Evolutionary conservation across 768 basidiomycete genomes (phyloP), one percentile per base, ranked within the genome.

Genomic region (Leccinum arenicola): DNA sequence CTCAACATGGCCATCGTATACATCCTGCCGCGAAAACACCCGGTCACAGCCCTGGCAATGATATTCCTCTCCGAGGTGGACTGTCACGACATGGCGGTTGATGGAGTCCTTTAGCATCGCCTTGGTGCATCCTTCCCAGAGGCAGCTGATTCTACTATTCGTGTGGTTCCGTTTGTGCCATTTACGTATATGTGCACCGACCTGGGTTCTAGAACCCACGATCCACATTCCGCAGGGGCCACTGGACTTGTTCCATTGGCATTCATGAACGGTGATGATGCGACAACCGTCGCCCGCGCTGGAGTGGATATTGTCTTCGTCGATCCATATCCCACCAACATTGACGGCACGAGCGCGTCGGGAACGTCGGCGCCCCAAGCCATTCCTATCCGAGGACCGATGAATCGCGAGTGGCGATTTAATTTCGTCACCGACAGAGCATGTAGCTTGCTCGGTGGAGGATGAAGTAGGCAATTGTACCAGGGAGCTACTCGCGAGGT

Each of bases 201-300:
- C 23, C 5, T 12, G n/a, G 52, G 14, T 3, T 38, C 25, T 54
- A 19, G 52, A 45, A 19, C 48, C 56, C n/a, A 58, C 9, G 17
- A 58, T 50, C 60, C 49, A 58, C 40, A 58, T 58, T 15, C 31
- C 57, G 14, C 57, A 61, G 6, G 60, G 56, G 12, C 14, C 17
- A 10, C 33, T 29, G n/a, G 49, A 23, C 50, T n/a, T 31, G n/a
- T 19, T 48, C 60, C 52, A 58, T 14, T 50, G 38, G 19, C 61
- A 55, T 48, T 59, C 17, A 8, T 59, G 45, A 15, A 55, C 50
- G 31, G 33, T 27, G 49, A 61, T 50, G 4, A 15, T 33, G 0
- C 27, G 27, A 29, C 27, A 29, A 33, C 31, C 25, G 7, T 33
- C 12, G 3, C 11, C 15, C 25, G 21, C 23, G 17, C 15, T 36